Evolutionary conservation across 2,329 filamentous ascomycete genomes (phyloP), one percentile per base, ranked within the genome.

Genomic region (Chrysoporthe austroafricana): DNA sequence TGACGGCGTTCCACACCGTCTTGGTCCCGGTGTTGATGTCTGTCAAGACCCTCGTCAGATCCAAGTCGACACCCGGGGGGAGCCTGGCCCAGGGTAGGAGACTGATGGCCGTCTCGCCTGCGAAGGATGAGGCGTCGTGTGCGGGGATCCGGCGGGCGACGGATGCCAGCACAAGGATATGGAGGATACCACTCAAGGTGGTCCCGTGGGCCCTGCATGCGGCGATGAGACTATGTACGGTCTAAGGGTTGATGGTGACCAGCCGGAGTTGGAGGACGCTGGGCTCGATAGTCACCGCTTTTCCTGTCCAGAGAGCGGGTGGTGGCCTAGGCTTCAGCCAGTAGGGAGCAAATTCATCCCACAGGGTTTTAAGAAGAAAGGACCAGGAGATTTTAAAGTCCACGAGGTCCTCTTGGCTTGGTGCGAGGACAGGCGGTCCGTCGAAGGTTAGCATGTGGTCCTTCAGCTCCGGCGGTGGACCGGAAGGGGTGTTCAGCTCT

Each of bases 141-240:
- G 74, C 71, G 0, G 80, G 76, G 2, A 85, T 71, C 3, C 75
- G 78, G 0, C 70, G 72, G 4, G 81, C 73, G 5, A 86, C 73
- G 2, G 83, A 82, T 8, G 76, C 73, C 5, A 83, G 74, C 4
- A 80, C 72, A 0, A 87, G 75, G 2, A 78, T 80, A 44, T 87
- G 82, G 0, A 87, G 62, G 8, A 88, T 76, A 0, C 79, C 79
- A 0, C 85, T 87, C 7, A 88, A 72, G 2, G 84, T 85, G 16
- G 79, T 76, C 2, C 73, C 72, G 58, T 83, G 79, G 14, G 72
- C 71, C 18, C 83, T 77, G 67, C 82, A 83, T 1, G 74, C 77
- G 0, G 73, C 64, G 7, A 86, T 72, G 1, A 86, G 71, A 1
- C 60, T 68, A 1, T 70, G 36, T 0, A 81, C 72, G 4, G 71